Evolutionary conservation across 2,329 filamentous ascomycete species (phyloP).

Genomic region (Ophiostoma quercus): DNA sequence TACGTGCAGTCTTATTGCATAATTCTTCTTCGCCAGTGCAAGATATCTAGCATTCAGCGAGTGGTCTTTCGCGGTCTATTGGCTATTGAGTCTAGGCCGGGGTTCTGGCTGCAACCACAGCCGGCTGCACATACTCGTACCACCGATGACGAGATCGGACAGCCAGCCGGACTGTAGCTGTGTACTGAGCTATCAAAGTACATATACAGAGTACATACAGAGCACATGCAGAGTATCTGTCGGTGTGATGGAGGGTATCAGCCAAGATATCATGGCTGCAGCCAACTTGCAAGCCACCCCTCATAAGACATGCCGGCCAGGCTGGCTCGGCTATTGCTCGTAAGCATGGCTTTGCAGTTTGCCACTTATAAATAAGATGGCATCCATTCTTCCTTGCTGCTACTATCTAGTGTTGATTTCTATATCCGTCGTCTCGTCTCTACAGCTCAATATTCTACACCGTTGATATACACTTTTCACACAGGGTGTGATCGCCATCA

Average conservation of each 20-base stretch:
- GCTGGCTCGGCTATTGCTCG: neutral
- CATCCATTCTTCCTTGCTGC: neutral
- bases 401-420: neutral
- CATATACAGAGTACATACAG: neutral
- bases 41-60: neutral
- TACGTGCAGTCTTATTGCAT: neutral
- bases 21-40: neutral
- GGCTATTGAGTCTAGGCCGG: too few species aligned
- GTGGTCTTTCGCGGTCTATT: neutral
- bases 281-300: neutral
- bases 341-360: neutral
- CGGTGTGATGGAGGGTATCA: neutral
- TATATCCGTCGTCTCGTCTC: neutral
- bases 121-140: neutral
- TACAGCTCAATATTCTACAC: neutral
- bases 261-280: neutral
- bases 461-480: too few species aligned
- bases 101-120: neutral
- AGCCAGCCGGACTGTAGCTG: neutral
- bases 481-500: neutral
- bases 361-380: neutral
- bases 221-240: neutral
- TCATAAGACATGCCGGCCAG: neutral
- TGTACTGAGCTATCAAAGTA: neutral
- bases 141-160: neutral